These are phyloP conservation scores for Penicillium atrosanguineum DNA, from an alignment of 495 filamentous ascomycete genomes.

Conservation along the genomic window DNA sequence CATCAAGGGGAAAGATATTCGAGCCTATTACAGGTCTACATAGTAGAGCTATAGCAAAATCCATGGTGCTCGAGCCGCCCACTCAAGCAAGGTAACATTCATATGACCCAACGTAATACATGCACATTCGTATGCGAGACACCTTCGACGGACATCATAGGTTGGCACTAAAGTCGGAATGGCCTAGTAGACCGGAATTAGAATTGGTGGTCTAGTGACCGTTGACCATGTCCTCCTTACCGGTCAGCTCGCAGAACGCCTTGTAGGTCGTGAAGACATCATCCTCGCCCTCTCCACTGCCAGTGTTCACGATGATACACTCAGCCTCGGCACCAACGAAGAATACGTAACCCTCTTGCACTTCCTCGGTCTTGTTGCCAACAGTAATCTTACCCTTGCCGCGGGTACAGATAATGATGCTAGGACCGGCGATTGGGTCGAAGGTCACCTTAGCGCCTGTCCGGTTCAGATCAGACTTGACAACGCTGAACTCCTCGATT, in stretches of 20 bases:
- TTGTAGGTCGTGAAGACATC: constrained; percentile 84
- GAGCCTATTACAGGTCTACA: background rate
- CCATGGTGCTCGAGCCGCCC: background rate
- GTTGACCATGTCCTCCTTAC: constrained; percentile 46
- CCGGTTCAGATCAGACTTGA: constrained; percentile 71
- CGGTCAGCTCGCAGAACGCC: constrained; percentile 86
- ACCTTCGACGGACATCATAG: constrained; percentile 15
- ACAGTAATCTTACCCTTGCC: constrained; percentile 82
- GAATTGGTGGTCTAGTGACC: constrained; percentile 28
- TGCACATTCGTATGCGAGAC: background rate
- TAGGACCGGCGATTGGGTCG: constrained; percentile 81
- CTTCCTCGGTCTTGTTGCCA: constrained; percentile 68
- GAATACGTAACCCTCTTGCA: constrained; percentile 80
- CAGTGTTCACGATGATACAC: constrained; percentile 68
- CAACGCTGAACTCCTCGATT: constrained; percentile 93
- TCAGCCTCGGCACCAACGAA: constrained; percentile 93
- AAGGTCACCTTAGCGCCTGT: constrained; percentile 79
- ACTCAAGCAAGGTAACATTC: background rate
- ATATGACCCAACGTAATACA: background rate
- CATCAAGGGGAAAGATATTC: too few species aligned
- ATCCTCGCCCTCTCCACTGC: constrained; percentile 39
- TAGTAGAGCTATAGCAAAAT: background rate
- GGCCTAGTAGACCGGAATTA: constrained; percentile 21
- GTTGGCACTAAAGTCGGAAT: constrained; percentile 17
- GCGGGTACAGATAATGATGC: constrained; percentile 83